A percentile compares a stretch with the other conserved stretches of the same genome.
Conservation (phyloP, 495 filamentous ascomycete genomes). For the Astrothelium subdiscretum region DNA sequence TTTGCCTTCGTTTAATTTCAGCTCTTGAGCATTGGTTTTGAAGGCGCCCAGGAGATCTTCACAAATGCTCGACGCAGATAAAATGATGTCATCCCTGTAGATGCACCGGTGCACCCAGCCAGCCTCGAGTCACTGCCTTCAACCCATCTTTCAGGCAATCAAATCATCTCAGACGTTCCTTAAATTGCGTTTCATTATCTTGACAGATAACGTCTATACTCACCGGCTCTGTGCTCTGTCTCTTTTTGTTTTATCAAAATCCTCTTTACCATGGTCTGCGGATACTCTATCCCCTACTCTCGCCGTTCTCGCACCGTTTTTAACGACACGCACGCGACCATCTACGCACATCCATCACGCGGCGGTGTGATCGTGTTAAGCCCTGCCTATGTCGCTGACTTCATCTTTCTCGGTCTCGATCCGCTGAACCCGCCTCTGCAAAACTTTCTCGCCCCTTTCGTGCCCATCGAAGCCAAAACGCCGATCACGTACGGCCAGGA, state of each 20-base stretch:
- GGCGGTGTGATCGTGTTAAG: slow-evolving; percentile 15
- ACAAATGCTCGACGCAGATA: no score
- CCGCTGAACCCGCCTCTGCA: slow-evolving; percentile 2
- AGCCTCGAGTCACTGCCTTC: no score
- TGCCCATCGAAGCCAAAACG: not conserved
- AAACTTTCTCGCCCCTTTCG: not conserved
- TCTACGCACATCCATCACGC: slow-evolving; percentile 12
- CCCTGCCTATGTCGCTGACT: slow-evolving; percentile 6
- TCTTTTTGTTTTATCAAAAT: not conserved
- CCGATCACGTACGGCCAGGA: not conserved
- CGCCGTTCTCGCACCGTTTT: not conserved
- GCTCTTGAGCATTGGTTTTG: no score
- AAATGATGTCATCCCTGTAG: no score
- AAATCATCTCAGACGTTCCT: no score
- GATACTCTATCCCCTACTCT: not conserved
- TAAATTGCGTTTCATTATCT: no score
- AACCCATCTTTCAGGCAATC: no score
- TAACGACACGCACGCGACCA: not conserved
- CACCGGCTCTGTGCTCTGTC: no score
- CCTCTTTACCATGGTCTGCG: not conserved
- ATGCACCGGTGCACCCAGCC: no score
- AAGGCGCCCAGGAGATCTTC: no score
- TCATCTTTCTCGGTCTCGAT: slow-evolving; percentile 12
- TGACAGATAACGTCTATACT: no score
- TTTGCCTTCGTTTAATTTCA: no score